phyloP scores from a whole-genome alignment of 331 rosid species.

The Quercus lobata region DNA sequence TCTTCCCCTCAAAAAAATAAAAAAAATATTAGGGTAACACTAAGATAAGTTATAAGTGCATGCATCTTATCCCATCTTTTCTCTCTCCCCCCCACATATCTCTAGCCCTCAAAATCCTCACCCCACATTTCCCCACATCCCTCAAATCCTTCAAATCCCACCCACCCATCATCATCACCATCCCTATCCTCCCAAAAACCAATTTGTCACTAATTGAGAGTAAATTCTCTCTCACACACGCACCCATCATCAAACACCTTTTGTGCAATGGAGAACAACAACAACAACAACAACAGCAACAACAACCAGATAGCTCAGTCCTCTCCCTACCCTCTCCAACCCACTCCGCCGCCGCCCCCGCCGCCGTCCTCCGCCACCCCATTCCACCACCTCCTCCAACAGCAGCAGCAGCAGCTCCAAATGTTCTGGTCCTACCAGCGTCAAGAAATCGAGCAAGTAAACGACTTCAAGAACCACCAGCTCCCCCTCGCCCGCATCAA shows the following conservation, averaged over 20 bases:
- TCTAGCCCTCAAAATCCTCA: neutral
- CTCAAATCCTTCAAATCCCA: constrained; percentile 17
- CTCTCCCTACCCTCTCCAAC: constrained; percentile 46
- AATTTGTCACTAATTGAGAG: constrained; percentile 13
- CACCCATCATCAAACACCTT: neutral
- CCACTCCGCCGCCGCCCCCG: constrained; percentile 44
- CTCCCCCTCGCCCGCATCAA: constrained; percentile 97
- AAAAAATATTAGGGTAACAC: neutral
- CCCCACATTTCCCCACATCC: constrained; percentile 6
- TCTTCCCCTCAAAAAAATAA: neutral
- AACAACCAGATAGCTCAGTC: constrained; percentile 52
- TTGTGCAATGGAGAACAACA: constrained; percentile 25
- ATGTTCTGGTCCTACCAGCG: constrained; percentile 97
- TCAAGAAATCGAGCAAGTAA: constrained; percentile 86
- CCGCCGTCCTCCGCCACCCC: constrained; percentile 82
- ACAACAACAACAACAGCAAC: constrained; percentile 12
- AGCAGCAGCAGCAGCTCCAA: constrained; percentile 95
- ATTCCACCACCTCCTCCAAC: constrained; percentile 93
- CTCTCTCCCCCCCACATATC: neutral
- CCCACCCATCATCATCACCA: constrained; percentile 15
- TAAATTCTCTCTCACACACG: neutral
- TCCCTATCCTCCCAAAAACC: neutral
- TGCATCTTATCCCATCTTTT: constrained; percentile 20
- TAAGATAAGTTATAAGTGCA: neutral
- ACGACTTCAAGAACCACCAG: constrained; percentile 97